Conservation (phyloP, 192 early-diverging fungal species). For the Mortierella antarctica region DNA sequence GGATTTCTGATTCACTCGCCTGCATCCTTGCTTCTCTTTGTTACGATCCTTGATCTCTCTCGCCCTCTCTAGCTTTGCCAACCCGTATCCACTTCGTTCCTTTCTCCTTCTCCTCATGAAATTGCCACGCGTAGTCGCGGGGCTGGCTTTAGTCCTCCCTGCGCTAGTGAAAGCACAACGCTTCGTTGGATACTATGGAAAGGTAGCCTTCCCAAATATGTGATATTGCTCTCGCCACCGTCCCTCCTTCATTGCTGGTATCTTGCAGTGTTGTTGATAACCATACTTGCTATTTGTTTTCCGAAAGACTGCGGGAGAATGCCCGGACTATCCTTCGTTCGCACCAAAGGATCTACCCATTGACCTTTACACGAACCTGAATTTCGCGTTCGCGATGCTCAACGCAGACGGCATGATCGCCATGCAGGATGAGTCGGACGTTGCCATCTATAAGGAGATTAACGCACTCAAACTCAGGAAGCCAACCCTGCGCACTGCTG, state of each 20-base stretch:
- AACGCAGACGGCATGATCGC: conserved; percentile 20
- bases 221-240: not conserved
- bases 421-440: not conserved
- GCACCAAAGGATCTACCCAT: conserved; percentile 15
- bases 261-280: not conserved
- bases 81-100: not conserved
- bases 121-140: not conserved
- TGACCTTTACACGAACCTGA: conserved; percentile 34
- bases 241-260: not conserved
- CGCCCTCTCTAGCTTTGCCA: not conserved
- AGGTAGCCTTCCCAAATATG: conserved; percentile 15
- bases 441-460: conserved; percentile 1
- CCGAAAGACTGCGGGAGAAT: conserved; percentile 31
- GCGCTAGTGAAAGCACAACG: conserved; percentile 18
- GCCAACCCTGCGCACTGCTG: conserved; percentile 20
- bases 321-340: conserved; percentile 25
- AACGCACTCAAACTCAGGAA: conserved; percentile 33
- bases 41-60: no score
- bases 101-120: conserved; percentile 5
- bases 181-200: conserved; percentile 36
- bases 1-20: no score
- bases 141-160: conserved; percentile 15
- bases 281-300: not conserved
- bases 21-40: no score
- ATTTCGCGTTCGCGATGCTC: conserved; percentile 35